Conservation (phyloP, 768 basidiomycete species). For the Sarcodon sp. region DNA sequence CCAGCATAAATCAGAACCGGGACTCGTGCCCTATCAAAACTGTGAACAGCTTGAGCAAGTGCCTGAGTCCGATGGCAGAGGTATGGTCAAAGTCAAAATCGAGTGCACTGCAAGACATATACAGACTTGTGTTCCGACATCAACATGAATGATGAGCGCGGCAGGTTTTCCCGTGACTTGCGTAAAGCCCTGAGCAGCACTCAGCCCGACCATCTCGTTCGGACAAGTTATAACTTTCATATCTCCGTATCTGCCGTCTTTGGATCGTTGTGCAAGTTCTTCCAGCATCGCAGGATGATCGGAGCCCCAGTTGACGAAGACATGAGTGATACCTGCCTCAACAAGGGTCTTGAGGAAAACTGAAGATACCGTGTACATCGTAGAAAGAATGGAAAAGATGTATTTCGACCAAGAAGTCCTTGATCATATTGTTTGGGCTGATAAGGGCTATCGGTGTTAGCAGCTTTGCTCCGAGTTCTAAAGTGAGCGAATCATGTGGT, state of each 20-base stretch:
- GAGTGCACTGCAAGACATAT: not conserved
- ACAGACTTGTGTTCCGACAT: conserved; percentile 53
- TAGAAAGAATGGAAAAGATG: too few relatives aligned
- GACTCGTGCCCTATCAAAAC: conserved; percentile 44
- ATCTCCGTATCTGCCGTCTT: conserved; percentile 20
- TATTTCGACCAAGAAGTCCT: too few relatives aligned
- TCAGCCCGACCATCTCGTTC: conserved; percentile 68
- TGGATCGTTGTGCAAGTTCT: conserved; percentile 43
- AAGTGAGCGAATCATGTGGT: too few relatives aligned
- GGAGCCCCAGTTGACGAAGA: conserved; percentile 68
- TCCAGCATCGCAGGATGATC: conserved; percentile 66
- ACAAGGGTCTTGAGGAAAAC: conserved; percentile 43
- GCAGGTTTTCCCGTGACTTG: conserved; percentile 55
- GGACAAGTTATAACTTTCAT: conserved; percentile 55
- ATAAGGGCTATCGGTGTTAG: too few relatives aligned
- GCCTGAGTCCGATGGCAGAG: conserved; percentile 22
- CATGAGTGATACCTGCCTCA: conserved; percentile 49
- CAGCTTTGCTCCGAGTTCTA: too few relatives aligned
- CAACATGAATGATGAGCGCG: conserved; percentile 64
- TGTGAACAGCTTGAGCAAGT: conserved; percentile 60
- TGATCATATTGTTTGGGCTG: too few relatives aligned
- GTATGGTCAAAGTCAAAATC: not conserved
- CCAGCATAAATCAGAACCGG: conserved; percentile 68
- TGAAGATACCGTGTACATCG: conserved; percentile 41
- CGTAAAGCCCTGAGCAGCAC: conserved; percentile 59